phyloP scores from a whole-genome alignment of 371 early-diverging fungal species.

The Actinomucor elegans region DNA sequence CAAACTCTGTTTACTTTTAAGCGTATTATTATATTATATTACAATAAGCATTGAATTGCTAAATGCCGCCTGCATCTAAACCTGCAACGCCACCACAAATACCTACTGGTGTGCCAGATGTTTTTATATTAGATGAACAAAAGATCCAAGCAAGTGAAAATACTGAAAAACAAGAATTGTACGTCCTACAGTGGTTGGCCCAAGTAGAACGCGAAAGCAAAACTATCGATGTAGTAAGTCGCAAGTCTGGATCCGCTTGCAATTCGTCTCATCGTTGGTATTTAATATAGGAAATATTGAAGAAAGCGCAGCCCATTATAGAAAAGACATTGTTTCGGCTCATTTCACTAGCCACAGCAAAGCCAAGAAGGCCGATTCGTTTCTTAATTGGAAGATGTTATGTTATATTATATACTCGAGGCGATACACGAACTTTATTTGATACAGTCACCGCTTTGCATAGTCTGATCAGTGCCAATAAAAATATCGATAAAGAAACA shows the following conservation, averaged over 20 bases:
- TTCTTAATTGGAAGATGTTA: slow-evolving; percentile 77
- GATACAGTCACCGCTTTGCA: slow-evolving; percentile 78
- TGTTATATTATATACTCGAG: slow-evolving; percentile 67
- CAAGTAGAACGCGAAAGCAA: slow-evolving; percentile 70
- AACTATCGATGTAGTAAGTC: slow-evolving; percentile 48
- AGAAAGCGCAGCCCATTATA: slow-evolving; percentile 63
- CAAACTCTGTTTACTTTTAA: too few relatives aligned
- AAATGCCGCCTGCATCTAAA: slow-evolving; percentile 10
- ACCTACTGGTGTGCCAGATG: slow-evolving; percentile 36
- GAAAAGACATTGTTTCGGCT: slow-evolving; percentile 70
- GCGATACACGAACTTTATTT: slow-evolving; percentile 73
- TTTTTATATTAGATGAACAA: slow-evolving; percentile 62
- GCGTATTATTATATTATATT: too few relatives aligned
- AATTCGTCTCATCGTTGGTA: too few relatives aligned
- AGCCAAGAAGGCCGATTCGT: slow-evolving; percentile 77
- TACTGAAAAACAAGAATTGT: slow-evolving; percentile 75
- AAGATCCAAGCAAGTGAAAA: slow-evolving; percentile 58
- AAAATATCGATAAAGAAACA: slow-evolving; percentile 67
- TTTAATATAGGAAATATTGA: slow-evolving; percentile 57
- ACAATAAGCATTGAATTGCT: too few relatives aligned
- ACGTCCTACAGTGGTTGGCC: slow-evolving; percentile 80
- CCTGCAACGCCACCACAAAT: background rate
- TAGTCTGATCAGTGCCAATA: slow-evolving; percentile 60
- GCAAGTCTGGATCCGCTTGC: background rate
- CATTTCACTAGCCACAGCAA: slow-evolving; percentile 63